phyloP scores from a whole-genome alignment of 805 yeast genomes.

The Candida yuanshanica region DNA sequence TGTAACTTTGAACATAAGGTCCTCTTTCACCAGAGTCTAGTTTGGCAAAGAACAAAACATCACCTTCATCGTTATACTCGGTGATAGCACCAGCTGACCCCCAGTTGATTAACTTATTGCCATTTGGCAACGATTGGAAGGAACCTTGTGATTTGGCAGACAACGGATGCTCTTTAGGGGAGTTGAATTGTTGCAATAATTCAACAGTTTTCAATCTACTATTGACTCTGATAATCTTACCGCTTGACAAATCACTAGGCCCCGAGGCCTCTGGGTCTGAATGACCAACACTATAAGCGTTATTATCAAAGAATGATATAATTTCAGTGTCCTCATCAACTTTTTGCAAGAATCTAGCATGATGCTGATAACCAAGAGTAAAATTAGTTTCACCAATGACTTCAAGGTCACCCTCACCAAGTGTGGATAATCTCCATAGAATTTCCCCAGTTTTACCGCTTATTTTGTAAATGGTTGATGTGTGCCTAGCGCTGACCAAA shows the following conservation, averaged over 20 bases:
- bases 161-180: conserved; percentile 21
- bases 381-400: conserved; percentile 4
- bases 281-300: conserved; percentile 33
- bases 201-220: conserved; percentile 24
- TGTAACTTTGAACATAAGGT: conserved; percentile 27
- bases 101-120: conserved; percentile 32
- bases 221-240: conserved; percentile 31
- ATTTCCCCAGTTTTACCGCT: conserved; percentile 32
- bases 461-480: conserved; percentile 30
- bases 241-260: conserved; percentile 25
- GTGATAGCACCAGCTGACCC: conserved; percentile 36
- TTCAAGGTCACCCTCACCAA: conserved; percentile 25
- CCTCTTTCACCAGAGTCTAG: conserved; percentile 28
- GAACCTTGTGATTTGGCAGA: conserved; percentile 20
- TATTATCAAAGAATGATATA: conserved; percentile 32
- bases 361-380: conserved; percentile 33
- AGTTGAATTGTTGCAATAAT: conserved; percentile 21
- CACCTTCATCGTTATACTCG: conserved; percentile 26
- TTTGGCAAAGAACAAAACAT: conserved; percentile 29
- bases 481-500: conserved; percentile 31
- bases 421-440: conserved; percentile 26
- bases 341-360: conserved; percentile 24
- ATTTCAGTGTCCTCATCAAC: conserved; percentile 18
- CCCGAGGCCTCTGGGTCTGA: conserved; percentile 24
- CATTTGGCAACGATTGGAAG: conserved; percentile 27